These are phyloP conservation scores for Coniochaeta prunicola DNA, from an alignment of 2,329 filamentous ascomycete species.

Conservation along the genomic window DNA sequence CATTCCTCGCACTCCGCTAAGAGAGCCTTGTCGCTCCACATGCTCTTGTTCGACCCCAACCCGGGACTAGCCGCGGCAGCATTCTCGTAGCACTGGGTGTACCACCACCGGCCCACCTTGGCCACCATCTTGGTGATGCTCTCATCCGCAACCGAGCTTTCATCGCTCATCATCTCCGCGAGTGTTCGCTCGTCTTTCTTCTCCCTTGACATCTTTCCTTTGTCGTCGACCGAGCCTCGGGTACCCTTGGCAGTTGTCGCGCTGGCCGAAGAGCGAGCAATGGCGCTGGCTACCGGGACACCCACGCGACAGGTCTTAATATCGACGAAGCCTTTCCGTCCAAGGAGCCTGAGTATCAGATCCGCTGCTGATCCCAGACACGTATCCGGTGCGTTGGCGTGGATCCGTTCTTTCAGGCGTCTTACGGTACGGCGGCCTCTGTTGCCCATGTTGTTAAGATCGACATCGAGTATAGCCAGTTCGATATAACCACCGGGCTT, in stretches of 20 bases:
- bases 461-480: constrained; percentile 68
- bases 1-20: constrained; percentile 80
- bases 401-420: constrained; percentile 63
- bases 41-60: constrained; percentile 43
- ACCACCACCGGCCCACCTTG: constrained; percentile 93
- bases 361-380: constrained; percentile 55
- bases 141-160: constrained; percentile 66
- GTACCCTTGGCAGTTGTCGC: constrained; percentile 5
- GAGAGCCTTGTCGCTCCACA: constrained; percentile 72
- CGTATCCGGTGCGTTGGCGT: constrained; percentile 49
- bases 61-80: constrained; percentile 40
- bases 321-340: constrained; percentile 61
- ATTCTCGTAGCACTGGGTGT: constrained; percentile 82
- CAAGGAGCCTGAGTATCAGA: constrained; percentile 58
- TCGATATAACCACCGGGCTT: constrained; percentile 76
- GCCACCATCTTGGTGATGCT: constrained; percentile 89
- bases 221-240: constrained; percentile 8
- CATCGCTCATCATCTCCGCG: constrained; percentile 66
- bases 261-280: constrained; percentile 24
- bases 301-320: constrained; percentile 73
- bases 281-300: constrained; percentile 59
- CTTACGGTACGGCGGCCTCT: constrained; percentile 62
- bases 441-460: constrained; percentile 76
- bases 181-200: constrained; percentile 47
- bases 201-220: constrained; percentile 22